These are phyloP conservation scores for Rhynchospora breviuscula DNA, from an alignment of 176 grass and related monocot species.

Conservation along the genomic window DNA sequence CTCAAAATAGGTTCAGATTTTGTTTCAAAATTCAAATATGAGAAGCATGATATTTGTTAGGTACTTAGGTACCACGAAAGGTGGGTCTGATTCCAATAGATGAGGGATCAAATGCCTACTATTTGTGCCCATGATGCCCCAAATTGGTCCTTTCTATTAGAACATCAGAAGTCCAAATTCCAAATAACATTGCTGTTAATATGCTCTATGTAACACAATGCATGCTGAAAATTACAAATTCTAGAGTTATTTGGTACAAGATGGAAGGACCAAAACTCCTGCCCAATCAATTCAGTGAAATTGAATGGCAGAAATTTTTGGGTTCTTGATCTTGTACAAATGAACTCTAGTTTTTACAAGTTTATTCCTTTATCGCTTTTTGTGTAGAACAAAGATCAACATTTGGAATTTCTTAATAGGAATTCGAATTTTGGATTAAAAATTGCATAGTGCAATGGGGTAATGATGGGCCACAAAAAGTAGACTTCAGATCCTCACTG, in stretches of 20 bases:
- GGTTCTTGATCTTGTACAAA: background rate
- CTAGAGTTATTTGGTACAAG: background rate
- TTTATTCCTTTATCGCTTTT: background rate
- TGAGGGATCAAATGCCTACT: background rate
- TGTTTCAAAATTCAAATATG: background rate
- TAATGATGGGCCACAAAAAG: background rate
- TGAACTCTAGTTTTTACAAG: background rate
- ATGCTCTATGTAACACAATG: background rate
- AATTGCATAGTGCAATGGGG: background rate
- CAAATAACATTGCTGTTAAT: background rate
- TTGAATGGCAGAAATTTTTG: background rate
- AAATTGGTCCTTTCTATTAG: background rate
- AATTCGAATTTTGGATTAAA: background rate
- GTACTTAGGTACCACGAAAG: background rate
- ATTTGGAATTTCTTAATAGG: background rate
- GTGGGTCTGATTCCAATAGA: background rate
- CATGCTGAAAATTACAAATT: background rate
- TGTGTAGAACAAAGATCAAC: background rate
- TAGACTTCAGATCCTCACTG: background rate
- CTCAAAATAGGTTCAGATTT: background rate
- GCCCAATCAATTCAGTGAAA: background rate
- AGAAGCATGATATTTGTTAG: background rate
- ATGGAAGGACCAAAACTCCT: background rate
- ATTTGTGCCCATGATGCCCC: background rate
- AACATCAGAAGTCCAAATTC: background rate